Conservation (phyloP, 2,329 filamentous ascomycete species). For the Leptosphaerulina australis region DNA sequence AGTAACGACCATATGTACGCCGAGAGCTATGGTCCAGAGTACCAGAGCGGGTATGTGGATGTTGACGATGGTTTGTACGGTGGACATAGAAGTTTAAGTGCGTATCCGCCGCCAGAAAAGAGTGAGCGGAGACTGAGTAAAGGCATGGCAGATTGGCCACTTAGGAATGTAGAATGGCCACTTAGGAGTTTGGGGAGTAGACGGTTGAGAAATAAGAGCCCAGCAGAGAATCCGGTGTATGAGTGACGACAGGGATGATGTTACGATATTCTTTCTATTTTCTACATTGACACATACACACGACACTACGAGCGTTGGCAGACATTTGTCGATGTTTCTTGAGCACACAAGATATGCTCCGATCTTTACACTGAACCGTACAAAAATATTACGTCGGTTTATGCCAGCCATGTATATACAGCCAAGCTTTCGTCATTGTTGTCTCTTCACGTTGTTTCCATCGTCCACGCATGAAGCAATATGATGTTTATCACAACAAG, state of each 20-base stretch:
- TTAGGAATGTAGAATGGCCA: constrained; percentile 27
- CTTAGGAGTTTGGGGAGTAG: constrained; percentile 16
- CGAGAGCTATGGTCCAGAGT: constrained; percentile 45
- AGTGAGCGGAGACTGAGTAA: constrained; percentile 11
- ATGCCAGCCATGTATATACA: no score
- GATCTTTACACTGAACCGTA: no score
- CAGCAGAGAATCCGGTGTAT: constrained; percentile 44
- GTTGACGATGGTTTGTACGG: constrained; percentile 40
- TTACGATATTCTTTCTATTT: background rate
- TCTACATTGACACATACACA: no score
- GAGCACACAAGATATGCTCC: no score
- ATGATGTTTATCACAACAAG: no score
- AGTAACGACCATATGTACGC: constrained; percentile 34
- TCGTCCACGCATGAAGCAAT: no score
- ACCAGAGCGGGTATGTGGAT: constrained; percentile 25
- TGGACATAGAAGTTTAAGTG: constrained; percentile 35
- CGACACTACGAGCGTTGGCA: no score
- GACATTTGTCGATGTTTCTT: no score
- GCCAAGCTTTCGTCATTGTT: no score
- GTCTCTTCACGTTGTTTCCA: no score
- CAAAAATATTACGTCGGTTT: no score
- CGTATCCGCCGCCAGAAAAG: constrained; percentile 28
- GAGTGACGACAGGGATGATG: constrained; percentile 9
- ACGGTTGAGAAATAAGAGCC: constrained; percentile 32
- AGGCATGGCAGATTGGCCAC: constrained; percentile 41